Percentiles rank a stretch among this genome's conserved stretches.
Conservation (phyloP, 768 basidiomycete genomes). For the Xanthoconium purpureum region DNA sequence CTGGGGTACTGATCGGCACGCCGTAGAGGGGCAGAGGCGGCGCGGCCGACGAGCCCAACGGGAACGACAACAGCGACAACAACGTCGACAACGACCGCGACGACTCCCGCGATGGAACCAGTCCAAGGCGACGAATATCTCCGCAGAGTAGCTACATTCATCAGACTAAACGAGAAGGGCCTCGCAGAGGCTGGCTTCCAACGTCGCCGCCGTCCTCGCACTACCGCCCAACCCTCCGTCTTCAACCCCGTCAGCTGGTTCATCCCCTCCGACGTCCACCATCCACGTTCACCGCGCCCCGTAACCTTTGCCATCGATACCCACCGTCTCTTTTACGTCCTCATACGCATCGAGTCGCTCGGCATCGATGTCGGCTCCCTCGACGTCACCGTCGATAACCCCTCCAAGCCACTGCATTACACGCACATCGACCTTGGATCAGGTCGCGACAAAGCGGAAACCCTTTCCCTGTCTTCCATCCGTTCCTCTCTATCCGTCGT, state of each 20-base stretch:
- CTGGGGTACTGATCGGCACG: conserved; percentile 24
- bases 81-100: not conserved
- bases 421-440: conserved; percentile 49
- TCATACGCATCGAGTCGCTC: conserved; percentile 81
- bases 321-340: conserved; percentile 83
- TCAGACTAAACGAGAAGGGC: conserved; percentile 66
- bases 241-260: conserved; percentile 69
- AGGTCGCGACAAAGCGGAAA: conserved; percentile 62
- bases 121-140: conserved; percentile 77
- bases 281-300: conserved; percentile 47
- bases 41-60: conserved; percentile 10
- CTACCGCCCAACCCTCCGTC: conserved; percentile 37
- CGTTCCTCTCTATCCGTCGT: conserved; percentile 75
- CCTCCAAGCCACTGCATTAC: conserved; percentile 76
- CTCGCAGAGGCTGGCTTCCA: conserved; percentile 65
- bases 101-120: conserved; percentile 38
- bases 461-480: conserved; percentile 69
- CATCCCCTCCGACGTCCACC: conserved; percentile 16
- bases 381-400: conserved; percentile 70
- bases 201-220: conserved; percentile 42
- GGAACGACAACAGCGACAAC: not conserved
- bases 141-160: conserved; percentile 63
- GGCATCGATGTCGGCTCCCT: conserved; percentile 76
- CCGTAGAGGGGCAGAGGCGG: conserved; percentile 20
- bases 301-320: conserved; percentile 68